phyloP scores from a whole-genome alignment of 768 basidiomycete species.

The Strobilomyces dryophilus region DNA sequence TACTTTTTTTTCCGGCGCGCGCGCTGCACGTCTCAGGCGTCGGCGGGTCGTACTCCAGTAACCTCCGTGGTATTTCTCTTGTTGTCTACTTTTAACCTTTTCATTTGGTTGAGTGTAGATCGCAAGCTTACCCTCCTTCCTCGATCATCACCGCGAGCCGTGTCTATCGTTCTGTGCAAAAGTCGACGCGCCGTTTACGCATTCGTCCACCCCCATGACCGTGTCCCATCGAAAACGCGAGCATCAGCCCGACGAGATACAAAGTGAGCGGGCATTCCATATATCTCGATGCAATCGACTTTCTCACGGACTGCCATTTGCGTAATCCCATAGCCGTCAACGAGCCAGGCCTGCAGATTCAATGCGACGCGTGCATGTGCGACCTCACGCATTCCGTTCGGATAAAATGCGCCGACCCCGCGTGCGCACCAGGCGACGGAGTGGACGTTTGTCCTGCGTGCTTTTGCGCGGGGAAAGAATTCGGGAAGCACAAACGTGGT shows the following conservation, averaged over 20 bases:
- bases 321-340: constrained; percentile 54
- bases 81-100: not conserved
- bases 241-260: constrained; percentile 60
- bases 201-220: constrained; percentile 40
- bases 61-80: not conserved
- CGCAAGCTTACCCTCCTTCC: not conserved
- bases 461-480: constrained; percentile 90
- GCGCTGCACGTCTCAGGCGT: not conserved
- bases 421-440: constrained; percentile 70
- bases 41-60: not conserved
- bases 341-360: constrained; percentile 78
- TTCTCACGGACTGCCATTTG: constrained; percentile 29
- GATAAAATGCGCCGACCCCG: constrained; percentile 89
- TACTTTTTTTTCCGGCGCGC: not conserved
- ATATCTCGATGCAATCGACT: not conserved
- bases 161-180: not conserved
- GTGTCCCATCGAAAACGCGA: constrained; percentile 65
- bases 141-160: not conserved
- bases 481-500: constrained; percentile 75
- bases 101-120: not conserved
- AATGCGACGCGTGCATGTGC: constrained; percentile 78
- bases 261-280: constrained; percentile 41
- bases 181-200: not conserved
- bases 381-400: constrained; percentile 96
- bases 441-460: constrained; percentile 92